Conservation (phyloP, 495 filamentous ascomycete species). For the Aspergillus nanangensis region DNA sequence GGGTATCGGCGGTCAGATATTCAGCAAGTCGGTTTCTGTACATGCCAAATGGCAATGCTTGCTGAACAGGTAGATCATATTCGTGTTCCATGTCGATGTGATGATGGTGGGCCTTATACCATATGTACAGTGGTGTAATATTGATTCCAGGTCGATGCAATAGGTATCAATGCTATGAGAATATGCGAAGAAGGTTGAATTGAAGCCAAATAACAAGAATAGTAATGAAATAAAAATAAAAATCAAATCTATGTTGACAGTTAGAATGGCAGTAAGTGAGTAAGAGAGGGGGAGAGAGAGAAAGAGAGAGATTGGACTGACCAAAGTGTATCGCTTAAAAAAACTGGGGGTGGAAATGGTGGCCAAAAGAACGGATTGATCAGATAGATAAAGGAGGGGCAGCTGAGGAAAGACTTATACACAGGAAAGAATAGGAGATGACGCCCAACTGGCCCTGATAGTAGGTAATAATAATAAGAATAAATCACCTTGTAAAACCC, state of each 20-base stretch:
- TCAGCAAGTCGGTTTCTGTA: slow-evolving; percentile 28
- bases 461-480: not conserved
- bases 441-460: no score
- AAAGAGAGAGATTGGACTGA: not conserved
- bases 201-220: not conserved
- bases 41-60: slow-evolving; percentile 23
- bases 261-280: not conserved
- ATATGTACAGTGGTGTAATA: no score
- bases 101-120: not conserved
- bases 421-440: no score
- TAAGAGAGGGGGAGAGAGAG: slow-evolving; percentile 2
- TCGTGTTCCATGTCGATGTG: slow-evolving; percentile 10
- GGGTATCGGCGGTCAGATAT: slow-evolving; percentile 27
- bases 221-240: not conserved
- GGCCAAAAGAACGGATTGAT: no score
- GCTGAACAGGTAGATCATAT: slow-evolving; percentile 12
- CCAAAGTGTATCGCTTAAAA: not conserved
- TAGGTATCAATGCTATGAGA: no score
- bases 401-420: no score
- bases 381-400: no score
- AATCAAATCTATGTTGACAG: not conserved
- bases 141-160: no score
- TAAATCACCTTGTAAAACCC: not conserved
- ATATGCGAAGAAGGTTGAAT: not conserved
- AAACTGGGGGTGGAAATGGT: slow-evolving; percentile 1